Percentiles rank a stretch among this genome's conserved stretches.
Conservation (phyloP, 495 filamentous ascomycete genomes). For the Penicillium samsonianum region DNA sequence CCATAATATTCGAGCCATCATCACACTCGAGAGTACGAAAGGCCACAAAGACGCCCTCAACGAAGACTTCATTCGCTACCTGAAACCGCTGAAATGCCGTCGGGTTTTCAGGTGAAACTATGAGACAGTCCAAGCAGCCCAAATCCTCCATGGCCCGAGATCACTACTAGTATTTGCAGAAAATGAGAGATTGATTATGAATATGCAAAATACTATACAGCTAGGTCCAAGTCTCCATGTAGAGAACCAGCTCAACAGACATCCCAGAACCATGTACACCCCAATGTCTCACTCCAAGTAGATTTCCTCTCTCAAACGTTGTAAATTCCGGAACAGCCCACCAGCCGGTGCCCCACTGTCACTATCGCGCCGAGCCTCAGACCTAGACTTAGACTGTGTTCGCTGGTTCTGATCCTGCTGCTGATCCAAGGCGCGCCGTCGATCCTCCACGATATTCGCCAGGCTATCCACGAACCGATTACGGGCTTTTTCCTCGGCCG, state of each 20-base stretch:
- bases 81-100: no score
- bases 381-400: conserved; percentile 19
- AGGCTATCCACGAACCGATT: conserved; percentile 78
- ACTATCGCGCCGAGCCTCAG: conserved; percentile 34
- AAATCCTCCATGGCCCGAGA: no score
- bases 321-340: conserved; percentile 77
- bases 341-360: conserved; percentile 58
- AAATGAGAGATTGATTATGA: not conserved
- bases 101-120: no score
- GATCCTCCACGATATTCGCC: conserved; percentile 58
- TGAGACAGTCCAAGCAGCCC: no score
- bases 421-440: conserved; percentile 57
- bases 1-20: no score
- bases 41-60: no score
- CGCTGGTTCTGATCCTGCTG: conserved; percentile 39
- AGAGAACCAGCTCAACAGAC: conserved; percentile 10
- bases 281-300: conserved; percentile 49
- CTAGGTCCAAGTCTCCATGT: not conserved
- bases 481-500: conserved; percentile 87
- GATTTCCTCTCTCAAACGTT: conserved; percentile 75
- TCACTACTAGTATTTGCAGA: no score
- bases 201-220: conserved; percentile 3
- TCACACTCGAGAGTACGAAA: no score
- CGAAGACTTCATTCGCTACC: no score
- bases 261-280: conserved; percentile 1